A percentile compares a stretch with the other conserved stretches of the same genome.
These are phyloP conservation scores for Ogataea methanolica DNA, from an alignment of 805 yeast genomes.

Conservation along the genomic window DNA sequence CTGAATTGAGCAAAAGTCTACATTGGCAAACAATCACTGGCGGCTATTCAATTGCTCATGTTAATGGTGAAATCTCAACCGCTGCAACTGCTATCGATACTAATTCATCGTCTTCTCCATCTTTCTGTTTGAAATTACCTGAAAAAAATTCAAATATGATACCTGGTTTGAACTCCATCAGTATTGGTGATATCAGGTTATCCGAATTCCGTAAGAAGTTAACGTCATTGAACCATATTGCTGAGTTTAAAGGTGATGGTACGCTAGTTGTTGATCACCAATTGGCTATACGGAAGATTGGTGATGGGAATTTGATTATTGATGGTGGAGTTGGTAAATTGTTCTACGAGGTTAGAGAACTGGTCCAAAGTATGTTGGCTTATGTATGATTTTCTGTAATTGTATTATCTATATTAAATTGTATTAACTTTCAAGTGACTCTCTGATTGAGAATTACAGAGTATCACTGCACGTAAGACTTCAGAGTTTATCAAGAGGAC, in stretches of 20 bases:
- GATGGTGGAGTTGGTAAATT: conserved; percentile 76
- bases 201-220: conserved; percentile 73
- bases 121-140: conserved; percentile 11
- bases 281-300: conserved; percentile 71
- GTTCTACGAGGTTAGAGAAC: conserved; percentile 71
- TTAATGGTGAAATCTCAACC: conserved; percentile 54
- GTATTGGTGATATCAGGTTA: conserved; percentile 83
- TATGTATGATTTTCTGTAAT: conserved; percentile 40
- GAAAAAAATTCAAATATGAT: conserved; percentile 8
- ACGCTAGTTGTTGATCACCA: conserved; percentile 77
- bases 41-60: conserved; percentile 77
- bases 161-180: conserved; percentile 27
- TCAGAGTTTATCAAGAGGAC: too few species aligned
- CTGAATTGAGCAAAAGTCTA: conserved; percentile 51
- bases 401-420: background rate
- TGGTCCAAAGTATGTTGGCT: conserved; percentile 71
- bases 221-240: conserved; percentile 53
- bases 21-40: conserved; percentile 85
- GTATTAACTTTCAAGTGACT: too few species aligned
- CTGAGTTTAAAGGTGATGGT: conserved; percentile 93
- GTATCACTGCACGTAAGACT: too few species aligned
- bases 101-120: conserved; percentile 2
- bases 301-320: conserved; percentile 76
- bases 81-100: conserved; percentile 7
- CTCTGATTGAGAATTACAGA: too few species aligned